Conservation (phyloP, 768 basidiomycete species). For the Boletus subparvulus region DNA sequence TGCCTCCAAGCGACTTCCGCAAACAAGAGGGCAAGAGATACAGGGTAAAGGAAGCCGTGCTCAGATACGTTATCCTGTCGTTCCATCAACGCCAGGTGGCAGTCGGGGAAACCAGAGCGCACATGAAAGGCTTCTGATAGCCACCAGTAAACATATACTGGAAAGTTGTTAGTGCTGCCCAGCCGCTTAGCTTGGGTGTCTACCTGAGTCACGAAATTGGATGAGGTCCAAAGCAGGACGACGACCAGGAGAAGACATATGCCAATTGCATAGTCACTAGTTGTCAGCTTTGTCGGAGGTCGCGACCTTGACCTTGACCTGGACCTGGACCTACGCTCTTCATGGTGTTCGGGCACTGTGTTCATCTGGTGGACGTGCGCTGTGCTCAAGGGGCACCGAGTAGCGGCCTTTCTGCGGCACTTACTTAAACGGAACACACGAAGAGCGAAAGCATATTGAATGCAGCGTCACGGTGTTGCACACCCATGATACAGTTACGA, state of each 20-base stretch:
- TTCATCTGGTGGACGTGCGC: conserved; percentile 17
- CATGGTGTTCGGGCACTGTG: conserved; percentile 10
- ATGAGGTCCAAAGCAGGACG: conserved; percentile 84
- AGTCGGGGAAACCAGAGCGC: conserved; percentile 21
- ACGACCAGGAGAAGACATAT: conserved; percentile 71
- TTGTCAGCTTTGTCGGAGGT: conserved; percentile 3
- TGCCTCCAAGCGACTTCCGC: conserved; percentile 26
- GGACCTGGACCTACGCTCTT: conserved; percentile 13
- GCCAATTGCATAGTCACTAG: conserved; percentile 51
- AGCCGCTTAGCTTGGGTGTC: not conserved
- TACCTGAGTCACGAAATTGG: conserved; percentile 87
- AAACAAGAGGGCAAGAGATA: conserved; percentile 70
- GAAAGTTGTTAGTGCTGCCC: conserved; percentile 7
- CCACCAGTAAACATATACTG: conserved; percentile 59
- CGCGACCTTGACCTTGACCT: conserved; percentile 5
- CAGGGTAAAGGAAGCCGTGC: conserved; percentile 83
- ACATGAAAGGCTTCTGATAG: conserved; percentile 91
- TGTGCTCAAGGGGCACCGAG: not conserved
- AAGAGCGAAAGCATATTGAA: not conserved
- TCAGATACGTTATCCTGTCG: conserved; percentile 80
- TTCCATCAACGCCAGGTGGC: conserved; percentile 1
- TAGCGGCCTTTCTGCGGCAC: too few species aligned
- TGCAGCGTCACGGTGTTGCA: not conserved
- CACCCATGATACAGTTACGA: not conserved
- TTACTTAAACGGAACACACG: not conserved